A percentile compares a stretch with the other conserved stretches of the same genome.
Evolutionary conservation across 805 yeast genomes (phyloP).

Genomic region (Torulaspora delbrueckii): DNA sequence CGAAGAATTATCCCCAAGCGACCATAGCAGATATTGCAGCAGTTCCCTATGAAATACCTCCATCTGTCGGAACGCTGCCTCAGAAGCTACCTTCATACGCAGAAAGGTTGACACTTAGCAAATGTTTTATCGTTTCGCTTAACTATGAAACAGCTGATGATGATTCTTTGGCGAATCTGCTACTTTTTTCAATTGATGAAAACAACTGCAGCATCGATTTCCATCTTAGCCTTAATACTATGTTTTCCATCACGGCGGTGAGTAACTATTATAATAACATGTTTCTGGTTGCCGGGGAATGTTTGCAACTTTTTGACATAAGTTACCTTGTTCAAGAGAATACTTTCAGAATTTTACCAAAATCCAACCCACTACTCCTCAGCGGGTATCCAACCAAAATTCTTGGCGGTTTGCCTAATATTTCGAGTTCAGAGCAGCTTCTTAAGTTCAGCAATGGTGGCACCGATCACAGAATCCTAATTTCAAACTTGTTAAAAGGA

Average conservation of each 20-base stretch:
- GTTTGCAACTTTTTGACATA: constrained; percentile 29
- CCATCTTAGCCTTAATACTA: constrained; percentile 22
- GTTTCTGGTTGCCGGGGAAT: constrained; percentile 34
- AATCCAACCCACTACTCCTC: constrained; percentile 21
- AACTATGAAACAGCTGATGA: constrained; percentile 33
- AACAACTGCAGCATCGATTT: constrained; percentile 30
- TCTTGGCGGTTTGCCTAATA: neutral
- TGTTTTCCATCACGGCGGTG: constrained; percentile 20
- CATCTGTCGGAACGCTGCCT: neutral
- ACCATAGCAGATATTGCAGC: constrained; percentile 19
- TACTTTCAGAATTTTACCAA: constrained; percentile 26
- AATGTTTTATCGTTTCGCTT: constrained; percentile 37
- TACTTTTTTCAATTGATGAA: constrained; percentile 37
- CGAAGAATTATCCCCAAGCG: constrained; percentile 21
- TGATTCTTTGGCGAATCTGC: constrained; percentile 27
- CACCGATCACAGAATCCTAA: constrained; percentile 1
- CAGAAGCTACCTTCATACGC: constrained; percentile 26
- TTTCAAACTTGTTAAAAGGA: constrained; percentile 18
- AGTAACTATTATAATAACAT: constrained; percentile 28
- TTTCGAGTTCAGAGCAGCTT: neutral
- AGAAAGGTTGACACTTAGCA: constrained; percentile 33
- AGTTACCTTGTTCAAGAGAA: constrained; percentile 36
- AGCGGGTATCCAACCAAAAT: constrained; percentile 17
- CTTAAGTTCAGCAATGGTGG: neutral
- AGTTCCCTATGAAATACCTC: constrained; percentile 12